Evolutionary conservation across 1,284 basidiomycete species (phyloP), one percentile per base, ranked within the genome.

Genomic region (Leccinum angustisporum): DNA sequence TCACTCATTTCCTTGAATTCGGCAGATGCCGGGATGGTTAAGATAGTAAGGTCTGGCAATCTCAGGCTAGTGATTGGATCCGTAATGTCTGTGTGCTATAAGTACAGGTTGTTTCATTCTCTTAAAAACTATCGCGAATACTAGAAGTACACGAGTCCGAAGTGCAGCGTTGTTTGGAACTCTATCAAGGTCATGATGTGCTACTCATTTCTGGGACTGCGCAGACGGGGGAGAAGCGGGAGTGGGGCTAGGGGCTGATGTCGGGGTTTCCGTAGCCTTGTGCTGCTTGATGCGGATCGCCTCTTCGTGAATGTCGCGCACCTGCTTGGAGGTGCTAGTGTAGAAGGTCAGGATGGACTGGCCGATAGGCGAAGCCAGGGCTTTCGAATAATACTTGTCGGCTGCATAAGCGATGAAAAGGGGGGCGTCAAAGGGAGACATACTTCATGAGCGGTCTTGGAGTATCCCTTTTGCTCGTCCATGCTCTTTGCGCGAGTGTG

Each of bases 301-400:
- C 75, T 96, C 94, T 70, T 94, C 92, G 71, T 95, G 94, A 59
- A 95, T 93, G 70, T 95, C 93, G 40, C 81, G 73, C 16, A 92
- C 86, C 71, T 94, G 89, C 76, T 95, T 95, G 33, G 86, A 82
- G 1, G 92, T 92, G 25, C 77, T 78, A 9, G 91, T 93, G 78
- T 95, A 95, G 76, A 94, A 95, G 0, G 76, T 70, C 43, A 80
- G 76, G 48, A 94, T 90, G 73, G 85, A 88, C 78, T 89, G 83
- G n/a, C 94, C 95, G 31, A 89, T 76, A 1, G 90, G 85, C 25
- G 91, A 93, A 31, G 81, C 54, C 34, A 96, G 79, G 3, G 92
- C 93, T 69, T 84, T 87, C 36, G 79, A 65, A 76, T 96, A 97
- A 76, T 95, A 96, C 88, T 92, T 18, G 31, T 54, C 31, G 25